Evolutionary conservation across 805 yeast genomes (phyloP), one percentile per base, ranked within the genome.

Genomic region (Blastobotrys muscicola): DNA sequence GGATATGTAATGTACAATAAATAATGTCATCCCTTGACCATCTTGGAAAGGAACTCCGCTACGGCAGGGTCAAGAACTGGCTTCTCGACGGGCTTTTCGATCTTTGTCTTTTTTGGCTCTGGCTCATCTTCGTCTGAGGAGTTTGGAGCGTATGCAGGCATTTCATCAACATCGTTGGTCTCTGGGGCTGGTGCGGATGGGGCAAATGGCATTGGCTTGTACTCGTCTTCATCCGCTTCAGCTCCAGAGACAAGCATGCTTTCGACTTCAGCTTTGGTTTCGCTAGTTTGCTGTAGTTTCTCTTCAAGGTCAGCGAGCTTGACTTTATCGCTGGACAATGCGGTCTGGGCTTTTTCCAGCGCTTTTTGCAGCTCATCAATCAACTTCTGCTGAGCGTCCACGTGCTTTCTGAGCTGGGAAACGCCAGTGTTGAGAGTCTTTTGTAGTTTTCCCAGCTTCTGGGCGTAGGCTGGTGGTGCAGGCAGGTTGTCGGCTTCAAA

Each of bases 1-100:
- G 26, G 43, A 49, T 33, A 32, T 49, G 39, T 29, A 14, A 15
- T 30, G 11, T 23, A 38, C 23, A 15, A 16, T 7, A 41, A 31
- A 36, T n/a, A 36, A n/a, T 14, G 37, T 29, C 11, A 76, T 54
- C 51, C 64, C 62, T 39, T 70, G 59, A 1, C 84, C 84, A 52
- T 36, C 20, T 35, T 50, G 33, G 44, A 70, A 78, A 58, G 73
- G 78, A 57, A 55, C 74, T 40, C 85, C 56, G 6, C 79, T 75
- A 56, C 62, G 69, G 78, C 71, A 8, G 52, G 62, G 36, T 63
- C 58, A 11, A 70, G 58, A 44, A 79, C 74, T 11, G 56, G 56
- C 70, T 66, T 3, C 76, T 67, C 14, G 53, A 55, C 7, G 75
- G 75, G 33, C n/a, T 73, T 67, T 33, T 72, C 78, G 13, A 49